Evolutionary conservation across 805 yeast species (phyloP).

Genomic region (Pichia phayaonensis): DNA sequence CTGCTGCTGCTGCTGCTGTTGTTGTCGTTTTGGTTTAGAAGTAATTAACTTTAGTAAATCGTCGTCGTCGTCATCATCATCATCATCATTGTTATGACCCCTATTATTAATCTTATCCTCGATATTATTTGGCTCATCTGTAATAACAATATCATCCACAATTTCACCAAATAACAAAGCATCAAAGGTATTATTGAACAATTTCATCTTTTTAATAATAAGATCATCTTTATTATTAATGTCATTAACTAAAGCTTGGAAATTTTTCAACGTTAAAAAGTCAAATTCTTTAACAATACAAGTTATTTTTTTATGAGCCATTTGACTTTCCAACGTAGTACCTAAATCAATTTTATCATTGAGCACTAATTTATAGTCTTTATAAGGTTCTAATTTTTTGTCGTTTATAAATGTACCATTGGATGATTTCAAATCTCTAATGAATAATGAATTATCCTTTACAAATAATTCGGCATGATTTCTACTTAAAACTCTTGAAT

Average conservation of each 20-base stretch:
- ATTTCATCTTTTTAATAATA: constrained; percentile 22
- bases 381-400: constrained; percentile 53
- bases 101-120: constrained; percentile 21
- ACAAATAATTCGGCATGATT: constrained; percentile 90
- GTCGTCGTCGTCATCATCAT: constrained; percentile 38
- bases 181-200: constrained; percentile 29
- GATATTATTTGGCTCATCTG: constrained; percentile 28
- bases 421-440: constrained; percentile 82
- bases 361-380: constrained; percentile 57
- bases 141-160: constrained; percentile 20
- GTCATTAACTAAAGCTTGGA: constrained; percentile 19
- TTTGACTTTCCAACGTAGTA: constrained; percentile 66
- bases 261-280: constrained; percentile 37
- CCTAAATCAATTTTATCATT: constrained; percentile 92
- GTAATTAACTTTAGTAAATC: constrained; percentile 14
- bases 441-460: constrained; percentile 52
- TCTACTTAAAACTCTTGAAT: constrained; percentile 84
- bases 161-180: constrained; percentile 31
- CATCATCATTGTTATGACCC: constrained; percentile 39
- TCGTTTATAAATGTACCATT: constrained; percentile 93
- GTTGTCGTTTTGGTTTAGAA: background rate
- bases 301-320: constrained; percentile 78
- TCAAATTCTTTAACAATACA: constrained; percentile 73
- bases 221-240: constrained; percentile 22
- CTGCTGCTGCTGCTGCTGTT: too few species aligned